These are phyloP conservation scores for Calonectria leucothoes DNA, from an alignment of 2,329 filamentous ascomycete genomes.

Conservation along the genomic window DNA sequence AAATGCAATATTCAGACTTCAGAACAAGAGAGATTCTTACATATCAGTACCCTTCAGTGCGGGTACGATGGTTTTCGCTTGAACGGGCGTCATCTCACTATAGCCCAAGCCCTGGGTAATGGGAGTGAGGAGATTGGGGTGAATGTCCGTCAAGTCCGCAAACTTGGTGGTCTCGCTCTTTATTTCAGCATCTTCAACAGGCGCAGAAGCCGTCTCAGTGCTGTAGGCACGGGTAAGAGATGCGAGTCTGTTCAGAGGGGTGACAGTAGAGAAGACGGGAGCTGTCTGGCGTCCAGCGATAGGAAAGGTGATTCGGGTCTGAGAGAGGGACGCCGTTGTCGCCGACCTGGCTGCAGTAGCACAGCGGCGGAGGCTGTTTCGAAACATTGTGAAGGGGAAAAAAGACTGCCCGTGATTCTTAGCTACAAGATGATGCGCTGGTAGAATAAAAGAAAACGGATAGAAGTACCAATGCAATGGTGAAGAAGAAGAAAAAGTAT, in stretches of 20 bases:
- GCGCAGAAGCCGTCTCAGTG: slow-evolving; percentile 48
- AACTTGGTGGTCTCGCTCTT: slow-evolving; percentile 54
- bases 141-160: slow-evolving; percentile 64
- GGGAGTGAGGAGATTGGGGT: slow-evolving; percentile 72
- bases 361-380: slow-evolving; percentile 54
- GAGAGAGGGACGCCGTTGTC: slow-evolving; percentile 44
- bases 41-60: slow-evolving; percentile 85
- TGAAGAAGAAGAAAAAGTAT: slow-evolving; percentile 16
- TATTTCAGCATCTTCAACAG: slow-evolving; percentile 30
- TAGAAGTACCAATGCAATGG: slow-evolving; percentile 21
- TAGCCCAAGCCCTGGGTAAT: slow-evolving; percentile 81
- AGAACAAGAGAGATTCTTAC: slow-evolving; percentile 62
- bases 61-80: slow-evolving; percentile 83
- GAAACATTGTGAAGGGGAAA: slow-evolving; percentile 44
- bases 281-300: slow-evolving; percentile 36
- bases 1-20: background rate
- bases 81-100: slow-evolving; percentile 91
- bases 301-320: slow-evolving; percentile 42
- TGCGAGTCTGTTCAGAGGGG: slow-evolving; percentile 37
- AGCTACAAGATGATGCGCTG: background rate
- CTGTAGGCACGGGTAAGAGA: slow-evolving; percentile 52
- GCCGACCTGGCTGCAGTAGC: slow-evolving; percentile 49
- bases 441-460: slow-evolving; percentile 1
- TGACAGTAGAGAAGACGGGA: slow-evolving; percentile 30
- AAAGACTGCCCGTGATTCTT: background rate